These are phyloP conservation scores for Botrytis fabae DNA, from an alignment of 2,329 filamentous ascomycete species.

Conservation along the genomic window DNA sequence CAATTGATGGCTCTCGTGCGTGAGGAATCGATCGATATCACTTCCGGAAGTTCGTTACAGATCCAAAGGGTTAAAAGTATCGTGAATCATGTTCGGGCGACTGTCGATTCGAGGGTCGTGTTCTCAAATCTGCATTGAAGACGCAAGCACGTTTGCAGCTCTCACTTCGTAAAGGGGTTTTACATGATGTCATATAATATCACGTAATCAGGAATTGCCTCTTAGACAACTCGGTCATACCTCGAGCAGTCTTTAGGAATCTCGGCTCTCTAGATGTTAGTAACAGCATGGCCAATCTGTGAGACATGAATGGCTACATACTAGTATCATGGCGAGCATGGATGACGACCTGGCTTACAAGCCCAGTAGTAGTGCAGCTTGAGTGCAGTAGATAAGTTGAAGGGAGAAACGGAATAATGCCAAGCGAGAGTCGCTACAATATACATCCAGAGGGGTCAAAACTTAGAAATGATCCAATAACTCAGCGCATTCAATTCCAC, in stretches of 20 bases:
- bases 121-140: slow-evolving; percentile 10
- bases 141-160: slow-evolving; percentile 19
- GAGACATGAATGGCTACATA: slow-evolving; percentile 2
- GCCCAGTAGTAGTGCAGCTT: background rate
- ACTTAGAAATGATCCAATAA: background rate
- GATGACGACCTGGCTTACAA: background rate
- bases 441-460: background rate
- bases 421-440: background rate
- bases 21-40: background rate
- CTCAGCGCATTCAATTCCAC: background rate
- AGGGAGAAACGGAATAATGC: background rate
- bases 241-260: background rate
- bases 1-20: slow-evolving; percentile 13
- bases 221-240: background rate
- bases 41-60: background rate
- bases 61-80: background rate
- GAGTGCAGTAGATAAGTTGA: background rate
- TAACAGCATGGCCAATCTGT: background rate
- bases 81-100: background rate
- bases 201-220: slow-evolving; percentile 7
- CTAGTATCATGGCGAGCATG: background rate
- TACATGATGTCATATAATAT: background rate
- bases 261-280: background rate
- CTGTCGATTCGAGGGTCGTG: no score
- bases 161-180: background rate